phyloP scores from a whole-genome alignment of 148 eudicot genomes.

The Gaultheria prostrata region DNA sequence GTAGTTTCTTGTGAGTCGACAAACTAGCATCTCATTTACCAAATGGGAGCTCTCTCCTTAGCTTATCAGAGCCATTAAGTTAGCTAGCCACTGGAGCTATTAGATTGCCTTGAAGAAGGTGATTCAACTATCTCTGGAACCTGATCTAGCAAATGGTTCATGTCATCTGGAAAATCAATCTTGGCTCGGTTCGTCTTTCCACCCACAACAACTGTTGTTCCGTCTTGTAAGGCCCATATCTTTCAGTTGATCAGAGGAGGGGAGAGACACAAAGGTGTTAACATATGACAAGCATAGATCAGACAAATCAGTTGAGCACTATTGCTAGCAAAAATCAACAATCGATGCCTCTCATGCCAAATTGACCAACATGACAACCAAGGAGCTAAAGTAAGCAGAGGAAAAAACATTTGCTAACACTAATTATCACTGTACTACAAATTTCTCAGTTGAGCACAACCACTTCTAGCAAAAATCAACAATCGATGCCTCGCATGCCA shows the following conservation, averaged over 20 bases:
- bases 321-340: neutral
- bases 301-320: slow-evolving; percentile 3
- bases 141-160: slow-evolving; percentile 68
- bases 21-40: neutral
- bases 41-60: neutral
- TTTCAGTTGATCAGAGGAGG: slow-evolving; percentile 24
- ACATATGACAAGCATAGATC: slow-evolving; percentile 5
- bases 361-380: neutral
- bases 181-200: slow-evolving; percentile 98
- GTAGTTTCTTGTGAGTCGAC: neutral
- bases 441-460: neutral
- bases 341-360: neutral
- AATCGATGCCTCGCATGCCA: neutral
- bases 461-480: neutral
- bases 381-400: neutral
- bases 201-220: slow-evolving; percentile 79
- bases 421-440: neutral
- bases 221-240: slow-evolving; percentile 98
- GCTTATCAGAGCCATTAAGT: neutral
- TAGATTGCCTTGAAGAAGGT: slow-evolving; percentile 30
- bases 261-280: slow-evolving; percentile 4
- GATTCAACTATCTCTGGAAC: slow-evolving; percentile 80
- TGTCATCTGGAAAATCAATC: slow-evolving; percentile 68
- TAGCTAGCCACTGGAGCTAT: slow-evolving; percentile 43
- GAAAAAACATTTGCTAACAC: neutral